Conservation (phyloP, 2,329 filamentous ascomycete genomes). For the Pseudogymnoascus sp. region DNA sequence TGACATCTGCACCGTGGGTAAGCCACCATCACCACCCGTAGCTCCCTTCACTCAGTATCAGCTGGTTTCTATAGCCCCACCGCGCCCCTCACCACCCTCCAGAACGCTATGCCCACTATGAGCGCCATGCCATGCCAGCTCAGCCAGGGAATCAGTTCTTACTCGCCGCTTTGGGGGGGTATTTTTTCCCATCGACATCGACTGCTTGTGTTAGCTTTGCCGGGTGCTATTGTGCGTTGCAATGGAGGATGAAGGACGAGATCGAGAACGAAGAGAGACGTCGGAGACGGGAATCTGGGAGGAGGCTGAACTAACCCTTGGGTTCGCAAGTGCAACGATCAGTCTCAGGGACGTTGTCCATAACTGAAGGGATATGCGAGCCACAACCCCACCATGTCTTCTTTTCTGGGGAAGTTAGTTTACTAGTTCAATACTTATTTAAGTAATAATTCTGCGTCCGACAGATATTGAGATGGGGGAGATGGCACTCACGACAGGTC, state of each 20-base stretch:
- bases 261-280: neutral
- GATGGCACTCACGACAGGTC: conserved; percentile 39
- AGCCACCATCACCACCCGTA: neutral
- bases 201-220: conserved; percentile 34
- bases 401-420: conserved; percentile 32
- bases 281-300: neutral
- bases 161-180: conserved; percentile 40
- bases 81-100: neutral
- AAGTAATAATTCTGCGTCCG: neutral
- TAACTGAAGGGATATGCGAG: conserved; percentile 41
- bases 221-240: neutral
- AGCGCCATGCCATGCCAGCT: conserved; percentile 5
- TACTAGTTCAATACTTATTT: neutral
- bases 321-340: conserved; percentile 44
- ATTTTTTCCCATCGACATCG: conserved; percentile 40
- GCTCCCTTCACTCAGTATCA: conserved; percentile 3
- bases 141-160: conserved; percentile 15
- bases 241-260: neutral
- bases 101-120: conserved; percentile 9
- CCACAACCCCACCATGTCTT: conserved; percentile 46
- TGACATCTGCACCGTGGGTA: neutral
- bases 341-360: conserved; percentile 40
- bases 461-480: conserved; percentile 9
- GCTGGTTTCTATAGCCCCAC: neutral
- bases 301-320: neutral